Evolutionary conservation across 2,329 filamentous ascomycete species (phyloP).

Genomic region (Venturia aucupariae): DNA sequence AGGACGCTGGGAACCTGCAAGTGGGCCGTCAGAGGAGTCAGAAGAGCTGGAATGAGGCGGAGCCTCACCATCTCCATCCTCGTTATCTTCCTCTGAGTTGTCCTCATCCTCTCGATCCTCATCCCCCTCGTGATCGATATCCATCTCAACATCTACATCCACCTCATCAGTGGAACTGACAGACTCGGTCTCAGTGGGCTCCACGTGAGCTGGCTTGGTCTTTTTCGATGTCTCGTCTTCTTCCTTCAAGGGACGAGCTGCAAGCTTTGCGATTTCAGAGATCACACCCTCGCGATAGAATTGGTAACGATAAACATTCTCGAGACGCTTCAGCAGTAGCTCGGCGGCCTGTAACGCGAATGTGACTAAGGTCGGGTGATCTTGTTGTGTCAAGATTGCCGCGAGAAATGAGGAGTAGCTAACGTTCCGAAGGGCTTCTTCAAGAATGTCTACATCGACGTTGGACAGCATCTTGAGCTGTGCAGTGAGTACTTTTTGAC

Average conservation of each 20-base stretch:
- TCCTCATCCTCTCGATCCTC: slow-evolving; percentile 45
- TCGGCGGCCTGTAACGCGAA: slow-evolving; percentile 84
- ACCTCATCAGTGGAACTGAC: background rate
- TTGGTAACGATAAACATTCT: slow-evolving; percentile 86
- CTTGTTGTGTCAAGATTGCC: slow-evolving; percentile 89
- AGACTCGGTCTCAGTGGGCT: slow-evolving; percentile 1
- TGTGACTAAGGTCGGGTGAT: slow-evolving; percentile 79
- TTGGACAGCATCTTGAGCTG: slow-evolving; percentile 98
- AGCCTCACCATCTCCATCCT: slow-evolving; percentile 45
- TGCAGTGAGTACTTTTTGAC: slow-evolving; percentile 90
- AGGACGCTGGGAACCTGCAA: slow-evolving; percentile 18
- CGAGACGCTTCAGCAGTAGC: slow-evolving; percentile 72
- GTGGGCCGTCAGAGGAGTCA: slow-evolving; percentile 46
- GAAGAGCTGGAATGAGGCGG: slow-evolving; percentile 44
- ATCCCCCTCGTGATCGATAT: slow-evolving; percentile 37
- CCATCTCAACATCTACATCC: slow-evolving; percentile 9
- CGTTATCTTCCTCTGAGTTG: slow-evolving; percentile 31
- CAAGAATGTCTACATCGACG: slow-evolving; percentile 72
- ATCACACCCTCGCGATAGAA: slow-evolving; percentile 97
- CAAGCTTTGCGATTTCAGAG: slow-evolving; percentile 76
- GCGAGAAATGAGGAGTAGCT: slow-evolving; percentile 94
- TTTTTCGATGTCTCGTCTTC: slow-evolving; percentile 19
- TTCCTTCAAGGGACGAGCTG: slow-evolving; percentile 38
- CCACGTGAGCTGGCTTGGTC: slow-evolving; percentile 15
- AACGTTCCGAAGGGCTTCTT: slow-evolving; percentile 76